phyloP scores from a whole-genome alignment of 257 asterid genomes.

The Apocynum venetum region DNA sequence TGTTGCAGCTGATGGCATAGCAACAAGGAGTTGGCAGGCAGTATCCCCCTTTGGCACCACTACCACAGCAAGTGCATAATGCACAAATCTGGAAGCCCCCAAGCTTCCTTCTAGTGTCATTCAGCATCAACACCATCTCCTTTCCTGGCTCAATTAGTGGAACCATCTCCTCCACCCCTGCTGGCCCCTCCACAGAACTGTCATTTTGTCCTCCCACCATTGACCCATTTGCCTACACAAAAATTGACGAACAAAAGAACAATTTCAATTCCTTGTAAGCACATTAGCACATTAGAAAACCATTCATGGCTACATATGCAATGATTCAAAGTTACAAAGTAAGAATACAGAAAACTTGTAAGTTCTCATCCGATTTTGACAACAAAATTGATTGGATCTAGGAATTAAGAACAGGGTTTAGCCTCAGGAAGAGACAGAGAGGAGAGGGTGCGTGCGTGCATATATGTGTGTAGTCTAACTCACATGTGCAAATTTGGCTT shows the following conservation, averaged over 20 bases:
- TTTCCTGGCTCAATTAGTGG: slow-evolving; percentile 55
- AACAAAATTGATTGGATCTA: slow-evolving; percentile 34
- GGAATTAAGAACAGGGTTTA: slow-evolving; percentile 1
- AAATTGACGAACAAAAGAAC: slow-evolving; percentile 9
- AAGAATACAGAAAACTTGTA: neutral
- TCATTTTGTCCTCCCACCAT: slow-evolving; percentile 21
- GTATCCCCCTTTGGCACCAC: slow-evolving; percentile 37
- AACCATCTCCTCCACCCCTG: slow-evolving; percentile 33
- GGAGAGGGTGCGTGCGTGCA: neutral
- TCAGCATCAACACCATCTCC: slow-evolving; percentile 44
- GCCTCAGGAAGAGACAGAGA: neutral
- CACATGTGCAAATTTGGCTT: slow-evolving; percentile 32
- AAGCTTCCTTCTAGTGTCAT: slow-evolving; percentile 63
- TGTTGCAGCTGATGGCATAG: slow-evolving; percentile 84
- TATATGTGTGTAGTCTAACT: slow-evolving; percentile 19
- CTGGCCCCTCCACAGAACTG: slow-evolving; percentile 19
- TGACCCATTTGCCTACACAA: slow-evolving; percentile 35
- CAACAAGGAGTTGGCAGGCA: slow-evolving; percentile 81
- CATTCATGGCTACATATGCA: neutral
- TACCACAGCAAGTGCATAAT: slow-evolving; percentile 78
- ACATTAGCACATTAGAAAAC: neutral
- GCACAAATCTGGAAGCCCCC: slow-evolving; percentile 74
- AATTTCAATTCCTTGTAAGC: neutral
- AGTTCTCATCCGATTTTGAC: neutral
- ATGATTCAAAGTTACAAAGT: neutral